Base-by-base conservation (phyloP, 257 asterid species). In the Thymus quinquecostatus region DNA sequence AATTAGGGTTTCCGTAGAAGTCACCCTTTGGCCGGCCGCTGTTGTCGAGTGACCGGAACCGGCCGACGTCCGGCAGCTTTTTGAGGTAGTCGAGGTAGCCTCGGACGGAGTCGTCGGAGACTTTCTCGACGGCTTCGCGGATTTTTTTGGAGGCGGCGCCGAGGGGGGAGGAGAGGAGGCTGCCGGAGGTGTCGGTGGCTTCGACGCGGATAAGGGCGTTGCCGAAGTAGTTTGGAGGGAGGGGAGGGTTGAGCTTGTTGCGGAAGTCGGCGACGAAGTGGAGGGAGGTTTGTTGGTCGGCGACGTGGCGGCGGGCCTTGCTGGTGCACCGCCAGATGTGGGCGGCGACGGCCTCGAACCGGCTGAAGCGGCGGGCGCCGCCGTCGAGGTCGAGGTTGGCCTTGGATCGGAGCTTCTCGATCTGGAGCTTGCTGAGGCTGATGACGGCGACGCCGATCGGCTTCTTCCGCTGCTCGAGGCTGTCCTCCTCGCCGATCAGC, bases 241-340 rank as follows among this genome's bases (percentile, higher is more conserved):
- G 78, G 0, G 96, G 66, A 1, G 96, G 95, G 28, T 79, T 64
- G 63, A 89, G 9, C 74, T 88, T 79, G 67, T 82, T 81, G 66
- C 97, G 84, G 47, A 84, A 89, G 43, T 90, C 96, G 0, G 88
- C 88, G 2, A 86, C 90, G 65, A 86, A 76, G 61, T 86, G 85
- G 61, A 88, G 78, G 79, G 86, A 85, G 12, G 96, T 82, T 21
- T 64, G 65, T 69, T 90, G 96, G 50, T 86, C 92, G 11, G 71
- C 60, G 2, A 60, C 32, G 38, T 86, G 87, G 54, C 86, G 82
- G 3, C 97, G 90, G 5, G 96, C 93, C 44, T 75, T 81, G 84
- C 92, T 82, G 1, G 88, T 79, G 67, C 91, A 82, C 33, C 96
- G 88, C 97, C 97, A 91, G 11, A 88, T 80, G 64, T 91, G 97